A percentile compares a stretch with the other conserved stretches of the same genome.
Evolutionary conservation across 257 asterid genomes (phyloP).

Genomic region (Coffea eugenioides): DNA sequence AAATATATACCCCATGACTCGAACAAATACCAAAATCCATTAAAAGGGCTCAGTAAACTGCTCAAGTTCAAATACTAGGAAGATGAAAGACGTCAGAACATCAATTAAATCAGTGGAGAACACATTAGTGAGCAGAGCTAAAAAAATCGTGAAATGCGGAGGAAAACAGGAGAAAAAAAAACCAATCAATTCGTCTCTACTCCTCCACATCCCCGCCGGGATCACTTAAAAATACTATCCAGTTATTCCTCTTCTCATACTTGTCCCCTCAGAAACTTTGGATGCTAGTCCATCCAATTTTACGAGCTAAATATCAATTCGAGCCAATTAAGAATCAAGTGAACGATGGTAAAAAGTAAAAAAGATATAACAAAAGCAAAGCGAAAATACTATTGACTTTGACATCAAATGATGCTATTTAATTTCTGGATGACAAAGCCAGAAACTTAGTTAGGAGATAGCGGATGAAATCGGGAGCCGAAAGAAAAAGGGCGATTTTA

Average conservation of each 20-base stretch:
- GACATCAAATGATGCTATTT: not conserved
- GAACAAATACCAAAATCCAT: not conserved
- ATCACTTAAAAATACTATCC: not conserved
- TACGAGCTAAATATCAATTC: not conserved
- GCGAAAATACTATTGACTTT: not conserved
- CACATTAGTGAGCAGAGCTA: not conserved
- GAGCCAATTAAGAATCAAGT: not conserved
- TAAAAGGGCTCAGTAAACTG: not conserved
- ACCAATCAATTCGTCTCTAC: too few relatives aligned
- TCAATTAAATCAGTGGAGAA: not conserved
- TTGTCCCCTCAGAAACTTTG: not conserved
- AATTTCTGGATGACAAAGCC: slow-evolving; percentile 7
- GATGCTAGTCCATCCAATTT: not conserved
- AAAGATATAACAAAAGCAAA: not conserved
- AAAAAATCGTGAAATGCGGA: not conserved
- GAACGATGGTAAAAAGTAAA: not conserved
- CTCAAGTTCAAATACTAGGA: not conserved
- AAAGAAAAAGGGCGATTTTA: not conserved
- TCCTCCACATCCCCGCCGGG: not conserved
- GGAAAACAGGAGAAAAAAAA: too few relatives aligned
- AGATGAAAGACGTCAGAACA: not conserved
- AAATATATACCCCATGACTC: not conserved
- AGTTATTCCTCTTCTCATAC: not conserved
- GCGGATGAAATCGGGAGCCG: not conserved
- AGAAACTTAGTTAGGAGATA: not conserved